These are phyloP conservation scores for Forsythia suspensa DNA, from an alignment of 257 asterid genomes.

Conservation along the genomic window DNA sequence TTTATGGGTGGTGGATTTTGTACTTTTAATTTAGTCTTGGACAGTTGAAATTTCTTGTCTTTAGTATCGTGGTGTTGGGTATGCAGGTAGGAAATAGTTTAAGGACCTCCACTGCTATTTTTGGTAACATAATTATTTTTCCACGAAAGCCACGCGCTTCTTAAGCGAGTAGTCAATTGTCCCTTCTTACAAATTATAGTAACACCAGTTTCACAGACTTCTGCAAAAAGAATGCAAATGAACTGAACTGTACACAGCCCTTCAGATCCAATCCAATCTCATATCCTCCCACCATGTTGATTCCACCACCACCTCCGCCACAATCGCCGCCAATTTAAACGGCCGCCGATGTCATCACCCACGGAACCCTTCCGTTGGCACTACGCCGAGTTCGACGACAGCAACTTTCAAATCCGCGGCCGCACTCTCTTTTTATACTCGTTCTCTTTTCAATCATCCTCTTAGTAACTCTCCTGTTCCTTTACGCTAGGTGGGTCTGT, in stretches of 20 bases:
- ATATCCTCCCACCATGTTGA: background rate
- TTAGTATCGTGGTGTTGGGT: too few species aligned
- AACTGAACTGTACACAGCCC: background rate
- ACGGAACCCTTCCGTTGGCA: conserved; percentile 14
- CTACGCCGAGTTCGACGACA: conserved; percentile 13
- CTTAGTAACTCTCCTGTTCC: conserved; percentile 4
- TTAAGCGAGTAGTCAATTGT: background rate
- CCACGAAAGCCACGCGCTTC: background rate
- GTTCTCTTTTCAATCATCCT: conserved; percentile 6
- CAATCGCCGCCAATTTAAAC: background rate
- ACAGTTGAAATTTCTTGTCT: too few species aligned
- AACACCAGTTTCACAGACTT: background rate
- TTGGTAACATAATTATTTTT: too few species aligned
- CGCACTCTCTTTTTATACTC: background rate
- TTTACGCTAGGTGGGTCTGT: background rate
- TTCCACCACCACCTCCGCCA: background rate
- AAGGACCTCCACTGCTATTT: too few species aligned
- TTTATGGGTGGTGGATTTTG: too few species aligned
- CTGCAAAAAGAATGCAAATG: background rate
- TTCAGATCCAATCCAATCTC: conserved; percentile 9
- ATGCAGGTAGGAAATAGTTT: too few species aligned
- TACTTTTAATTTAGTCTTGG: too few species aligned
- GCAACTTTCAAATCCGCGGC: conserved; percentile 7
- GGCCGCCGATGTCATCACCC: conserved; percentile 5
- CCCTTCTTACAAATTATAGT: background rate